A percentile compares a stretch with the other conserved stretches of the same genome.
Conservation (phyloP, 805 yeast genomes). For the Lachancea nothofagi region DNA sequence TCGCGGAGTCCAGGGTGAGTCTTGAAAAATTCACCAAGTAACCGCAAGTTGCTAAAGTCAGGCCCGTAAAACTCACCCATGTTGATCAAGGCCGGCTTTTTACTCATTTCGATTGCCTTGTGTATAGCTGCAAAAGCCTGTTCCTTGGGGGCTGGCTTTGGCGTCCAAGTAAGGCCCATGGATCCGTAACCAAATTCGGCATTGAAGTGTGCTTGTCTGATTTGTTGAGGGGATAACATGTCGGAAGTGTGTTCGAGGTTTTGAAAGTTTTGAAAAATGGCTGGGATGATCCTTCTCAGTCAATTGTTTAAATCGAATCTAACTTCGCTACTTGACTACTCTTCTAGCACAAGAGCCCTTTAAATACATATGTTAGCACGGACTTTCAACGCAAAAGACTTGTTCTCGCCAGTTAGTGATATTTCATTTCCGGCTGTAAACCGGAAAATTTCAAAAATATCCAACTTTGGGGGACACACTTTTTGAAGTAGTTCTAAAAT, state of each 20-base stretch:
- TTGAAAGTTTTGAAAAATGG: slow-evolving; percentile 46
- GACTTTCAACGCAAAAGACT: too few relatives aligned
- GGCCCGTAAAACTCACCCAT: slow-evolving; percentile 78
- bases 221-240: slow-evolving; percentile 5
- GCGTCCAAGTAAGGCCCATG: slow-evolving; percentile 75
- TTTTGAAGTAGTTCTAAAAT: too few relatives aligned
- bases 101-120: slow-evolving; percentile 40
- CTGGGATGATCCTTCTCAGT: too few relatives aligned
- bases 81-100: slow-evolving; percentile 50
- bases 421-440: too few relatives aligned
- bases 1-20: slow-evolving; percentile 50
- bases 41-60: slow-evolving; percentile 46
- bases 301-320: too few relatives aligned
- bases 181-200: slow-evolving; percentile 58
- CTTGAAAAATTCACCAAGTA: slow-evolving; percentile 53
- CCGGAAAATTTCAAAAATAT: too few relatives aligned
- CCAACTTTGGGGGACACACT: too few relatives aligned
- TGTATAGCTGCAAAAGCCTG: slow-evolving; percentile 51
- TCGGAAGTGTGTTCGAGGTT: background rate
- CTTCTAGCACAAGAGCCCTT: too few relatives aligned
- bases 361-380: too few relatives aligned
- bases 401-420: too few relatives aligned
- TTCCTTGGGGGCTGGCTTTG: slow-evolving; percentile 48
- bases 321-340: too few relatives aligned
- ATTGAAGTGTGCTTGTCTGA: slow-evolving; percentile 5